Conservation (phyloP, 805 yeast genomes). For the Candida qinlingensis region DNA sequence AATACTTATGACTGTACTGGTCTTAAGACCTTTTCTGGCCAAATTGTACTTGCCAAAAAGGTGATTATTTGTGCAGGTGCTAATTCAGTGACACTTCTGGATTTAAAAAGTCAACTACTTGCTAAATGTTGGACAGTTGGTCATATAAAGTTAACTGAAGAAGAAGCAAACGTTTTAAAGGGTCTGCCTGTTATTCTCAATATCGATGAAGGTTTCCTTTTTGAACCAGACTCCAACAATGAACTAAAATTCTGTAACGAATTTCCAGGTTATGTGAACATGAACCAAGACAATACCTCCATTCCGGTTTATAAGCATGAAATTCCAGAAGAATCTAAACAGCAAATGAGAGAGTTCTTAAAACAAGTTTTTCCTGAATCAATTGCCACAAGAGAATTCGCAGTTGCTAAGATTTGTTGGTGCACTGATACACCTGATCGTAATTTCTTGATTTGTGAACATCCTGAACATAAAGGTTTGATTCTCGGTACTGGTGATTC, state of each 20-base stretch:
- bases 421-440: conserved; percentile 34
- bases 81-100: conserved; percentile 29
- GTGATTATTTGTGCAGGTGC: conserved; percentile 37
- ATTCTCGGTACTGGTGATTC: conserved; percentile 33
- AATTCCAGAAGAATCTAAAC: conserved; percentile 30
- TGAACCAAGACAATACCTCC: conserved; percentile 16
- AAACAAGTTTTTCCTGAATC: conserved; percentile 28
- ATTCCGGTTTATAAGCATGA: conserved; percentile 27
- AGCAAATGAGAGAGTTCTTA: conserved; percentile 29
- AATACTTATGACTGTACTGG: conserved; percentile 25
- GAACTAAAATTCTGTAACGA: conserved; percentile 36
- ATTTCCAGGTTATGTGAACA: conserved; percentile 33
- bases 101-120: conserved; percentile 31
- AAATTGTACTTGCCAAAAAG: conserved; percentile 22
- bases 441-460: conserved; percentile 27
- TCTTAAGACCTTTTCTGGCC: conserved; percentile 26
- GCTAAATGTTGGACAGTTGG: conserved; percentile 40
- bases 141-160: conserved; percentile 31
- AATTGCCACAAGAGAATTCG: conserved; percentile 27
- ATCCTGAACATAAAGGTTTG: conserved; percentile 25
- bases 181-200: conserved; percentile 33
- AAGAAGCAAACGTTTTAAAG: conserved; percentile 28
- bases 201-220: conserved; percentile 35
- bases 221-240: conserved; percentile 34
- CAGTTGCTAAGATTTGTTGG: conserved; percentile 30